These are phyloP conservation scores for Fusarium domesticum DNA, from an alignment of 2,329 filamentous ascomycete genomes.

Conservation along the genomic window DNA sequence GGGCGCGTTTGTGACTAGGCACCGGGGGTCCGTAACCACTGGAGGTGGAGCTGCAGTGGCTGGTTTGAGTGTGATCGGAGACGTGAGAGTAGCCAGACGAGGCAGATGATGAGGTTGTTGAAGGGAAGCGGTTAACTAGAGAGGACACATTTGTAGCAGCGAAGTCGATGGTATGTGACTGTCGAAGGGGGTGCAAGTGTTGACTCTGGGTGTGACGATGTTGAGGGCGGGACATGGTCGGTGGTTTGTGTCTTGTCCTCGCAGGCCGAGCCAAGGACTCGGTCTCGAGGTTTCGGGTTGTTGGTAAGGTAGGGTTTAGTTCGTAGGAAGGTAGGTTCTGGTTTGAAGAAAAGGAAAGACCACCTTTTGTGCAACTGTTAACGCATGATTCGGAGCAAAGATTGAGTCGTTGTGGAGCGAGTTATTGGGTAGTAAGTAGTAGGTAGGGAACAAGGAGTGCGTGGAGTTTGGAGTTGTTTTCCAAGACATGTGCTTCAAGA, in stretches of 20 bases:
- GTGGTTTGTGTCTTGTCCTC: slow-evolving; percentile 19
- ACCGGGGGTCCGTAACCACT: slow-evolving; percentile 48
- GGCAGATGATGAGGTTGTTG: slow-evolving; percentile 67
- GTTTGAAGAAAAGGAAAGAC: slow-evolving; percentile 17
- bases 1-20: slow-evolving; percentile 66
- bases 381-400: slow-evolving; percentile 33
- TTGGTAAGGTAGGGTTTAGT: slow-evolving; percentile 7
- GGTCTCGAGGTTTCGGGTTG: slow-evolving; percentile 7
- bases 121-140: slow-evolving; percentile 58
- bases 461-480: slow-evolving; percentile 15
- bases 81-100: slow-evolving; percentile 64
- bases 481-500: slow-evolving; percentile 25
- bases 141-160: slow-evolving; percentile 35
- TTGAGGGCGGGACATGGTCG: slow-evolving; percentile 42
- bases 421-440: too few relatives aligned
- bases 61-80: slow-evolving; percentile 55
- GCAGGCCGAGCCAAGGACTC: slow-evolving; percentile 5
- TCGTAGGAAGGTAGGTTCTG: neutral
- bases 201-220: slow-evolving; percentile 16
- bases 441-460: slow-evolving; percentile 10
- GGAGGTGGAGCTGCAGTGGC: slow-evolving; percentile 70
- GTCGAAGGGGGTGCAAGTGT: slow-evolving; percentile 42
- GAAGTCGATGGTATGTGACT: slow-evolving; percentile 52
- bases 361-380: slow-evolving; percentile 26
- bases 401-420: slow-evolving; percentile 14